A percentile compares a stretch with the other conserved stretches of the same genome.
phyloP scores from a whole-genome alignment of 106 monocot species.

The Chionographis japonica region DNA sequence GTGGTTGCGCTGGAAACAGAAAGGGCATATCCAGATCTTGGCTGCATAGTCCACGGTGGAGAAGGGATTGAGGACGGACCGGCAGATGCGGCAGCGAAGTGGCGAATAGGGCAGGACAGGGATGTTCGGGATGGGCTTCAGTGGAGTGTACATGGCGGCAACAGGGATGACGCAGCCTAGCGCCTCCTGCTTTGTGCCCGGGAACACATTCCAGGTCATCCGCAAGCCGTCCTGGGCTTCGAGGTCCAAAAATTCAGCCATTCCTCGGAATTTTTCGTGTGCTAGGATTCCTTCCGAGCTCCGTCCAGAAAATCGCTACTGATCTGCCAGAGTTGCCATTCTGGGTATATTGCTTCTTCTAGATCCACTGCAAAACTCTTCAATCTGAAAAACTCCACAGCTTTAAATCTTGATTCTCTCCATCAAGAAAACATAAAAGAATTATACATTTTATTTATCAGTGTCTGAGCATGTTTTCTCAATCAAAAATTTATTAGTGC shows the following conservation, averaged over 20 bases:
- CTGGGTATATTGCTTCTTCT: no score
- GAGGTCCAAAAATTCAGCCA: conserved; percentile 83
- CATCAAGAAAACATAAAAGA: no score
- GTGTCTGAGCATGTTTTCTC: no score
- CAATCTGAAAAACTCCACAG: no score
- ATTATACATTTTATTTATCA: no score
- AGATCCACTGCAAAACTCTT: no score
- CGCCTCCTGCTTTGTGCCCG: conserved; percentile 71
- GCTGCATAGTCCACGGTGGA: conserved; percentile 69
- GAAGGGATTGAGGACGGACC: conserved; percentile 87
- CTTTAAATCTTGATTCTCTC: no score
- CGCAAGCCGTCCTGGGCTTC: conserved; percentile 85
- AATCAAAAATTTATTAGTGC: no score
- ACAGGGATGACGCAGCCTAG: conserved; percentile 61
- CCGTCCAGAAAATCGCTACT: no score
- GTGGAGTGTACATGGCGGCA: conserved; percentile 77
- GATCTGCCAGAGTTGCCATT: no score
- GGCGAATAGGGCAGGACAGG: conserved; percentile 77
- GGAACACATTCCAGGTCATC: conserved; percentile 93
- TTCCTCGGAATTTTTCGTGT: background rate
- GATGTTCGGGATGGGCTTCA: conserved; percentile 47
- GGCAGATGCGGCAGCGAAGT: conserved; percentile 81
- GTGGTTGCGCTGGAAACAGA: conserved; percentile 93
- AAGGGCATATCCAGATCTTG: conserved; percentile 92
- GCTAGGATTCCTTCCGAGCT: no score